Evolutionary conservation across 1,139 yeast species (phyloP), one percentile per base, ranked within the genome.

Genomic region (Pichia kudriavzevii): DNA sequence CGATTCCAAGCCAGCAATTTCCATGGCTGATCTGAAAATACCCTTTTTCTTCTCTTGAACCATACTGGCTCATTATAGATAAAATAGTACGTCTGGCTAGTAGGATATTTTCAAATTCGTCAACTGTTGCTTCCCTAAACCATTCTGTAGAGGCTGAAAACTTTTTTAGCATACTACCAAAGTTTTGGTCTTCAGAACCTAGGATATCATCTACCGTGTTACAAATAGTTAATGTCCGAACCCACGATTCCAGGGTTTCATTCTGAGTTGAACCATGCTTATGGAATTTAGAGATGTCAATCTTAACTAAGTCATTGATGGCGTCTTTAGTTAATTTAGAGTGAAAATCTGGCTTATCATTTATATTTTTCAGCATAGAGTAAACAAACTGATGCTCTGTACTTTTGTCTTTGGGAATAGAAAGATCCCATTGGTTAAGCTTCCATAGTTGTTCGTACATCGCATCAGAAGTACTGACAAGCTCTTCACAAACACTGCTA

Each of bases 361-460:
- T 59, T 3, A 67, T 45, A 28, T 52, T 54, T 38, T 69, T 75
- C 41, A 77, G 58, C 2, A 67, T 56, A 13, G 60, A 61, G 48
- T 74, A 80, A 10, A 72, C 58, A 6, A 59, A 52, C 31, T 66
- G 69, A 36, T 69, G 64, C 31, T 64, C 68, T 3, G 56, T 53
- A 0, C 33, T 30, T 0, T 67, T 52, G 0, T 40, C 41, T 3
- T 46, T 47, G 0, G 71, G 61, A 2, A 50, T 47, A 0, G 91
- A 82, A 5, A 79, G 40, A 38, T 77, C 79, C 94, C 94, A 84
- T 34, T 69, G 66, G 35, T 67, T 70, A 25, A 83, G 57, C 49
- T 79, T 79, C 94, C 94, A 83, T 1, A 77, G 69, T 68, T 79
- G 70, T 35, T 71, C 63, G 42, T 61, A 68, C 10, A 43, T 26